These are phyloP conservation scores for Penicillium sclerotiorum DNA, from an alignment of 2,329 filamentous ascomycete species.

Conservation along the genomic window DNA sequence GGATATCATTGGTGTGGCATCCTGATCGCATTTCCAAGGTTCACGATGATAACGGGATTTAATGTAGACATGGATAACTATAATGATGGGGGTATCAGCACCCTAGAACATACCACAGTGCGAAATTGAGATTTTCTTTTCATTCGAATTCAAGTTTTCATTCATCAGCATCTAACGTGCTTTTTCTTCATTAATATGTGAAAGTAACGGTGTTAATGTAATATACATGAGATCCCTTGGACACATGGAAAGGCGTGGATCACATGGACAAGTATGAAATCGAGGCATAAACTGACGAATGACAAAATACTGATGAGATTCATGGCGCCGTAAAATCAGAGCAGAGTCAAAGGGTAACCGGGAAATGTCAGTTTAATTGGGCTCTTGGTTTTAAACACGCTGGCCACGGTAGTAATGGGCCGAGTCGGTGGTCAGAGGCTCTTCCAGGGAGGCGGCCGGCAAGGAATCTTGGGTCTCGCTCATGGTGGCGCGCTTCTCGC, in stretches of 20 bases:
- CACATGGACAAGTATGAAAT: too few relatives aligned
- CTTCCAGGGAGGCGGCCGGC: conserved; percentile 32
- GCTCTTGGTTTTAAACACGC: conserved; percentile 21
- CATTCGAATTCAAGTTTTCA: too few relatives aligned
- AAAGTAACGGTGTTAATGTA: background rate
- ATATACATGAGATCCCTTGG: background rate
- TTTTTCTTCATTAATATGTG: too few relatives aligned
- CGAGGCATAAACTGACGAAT: too few relatives aligned
- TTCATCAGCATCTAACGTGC: too few relatives aligned
- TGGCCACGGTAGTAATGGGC: conserved; percentile 36
- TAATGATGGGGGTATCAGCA: conserved; percentile 9
- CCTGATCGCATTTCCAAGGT: too few relatives aligned
- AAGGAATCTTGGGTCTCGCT: conserved; percentile 14
- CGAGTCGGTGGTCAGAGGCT: conserved; percentile 43
- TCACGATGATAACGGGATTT: conserved; percentile 14
- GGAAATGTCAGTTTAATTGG: background rate
- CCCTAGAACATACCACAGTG: background rate
- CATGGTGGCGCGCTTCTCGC: conserved; percentile 36
- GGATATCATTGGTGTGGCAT: too few relatives aligned
- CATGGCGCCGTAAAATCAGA: background rate
- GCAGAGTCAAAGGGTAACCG: background rate
- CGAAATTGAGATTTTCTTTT: too few relatives aligned
- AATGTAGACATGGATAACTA: conserved; percentile 16
- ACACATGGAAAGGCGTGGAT: background rate
- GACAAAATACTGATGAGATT: background rate